Base-by-base conservation (phyloP, 768 basidiomycete species). In the Boletus edulis region DNA sequence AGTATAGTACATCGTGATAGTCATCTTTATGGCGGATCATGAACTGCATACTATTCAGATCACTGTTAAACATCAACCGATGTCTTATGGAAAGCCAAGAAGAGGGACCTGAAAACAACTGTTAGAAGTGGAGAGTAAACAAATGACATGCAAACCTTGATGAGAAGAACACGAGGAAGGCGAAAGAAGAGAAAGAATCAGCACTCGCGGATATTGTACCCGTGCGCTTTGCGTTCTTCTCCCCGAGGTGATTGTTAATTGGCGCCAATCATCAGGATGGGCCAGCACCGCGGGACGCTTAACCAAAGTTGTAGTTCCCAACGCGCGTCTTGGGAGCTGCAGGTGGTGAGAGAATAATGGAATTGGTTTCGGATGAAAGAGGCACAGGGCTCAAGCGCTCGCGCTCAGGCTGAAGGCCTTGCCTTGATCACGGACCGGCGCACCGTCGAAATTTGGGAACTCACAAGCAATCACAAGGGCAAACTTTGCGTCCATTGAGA, bases 231-330 rank as follows among this genome's bases (percentile, higher is more conserved):
- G 38, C 8, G 6, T 39, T 27, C 35, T 52, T 43, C 35, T 43
- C 35, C 34, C 54, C 54, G 42, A 55, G 54, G 54, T 54, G 50
- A 44, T 54, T 22, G 14, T 14, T 35, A 12, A 39, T 10, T 39
- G 38, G 38, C 34, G 14, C n/a, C 22, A 39, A 42, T 48, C 34
- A 15, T 17, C 14, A n/a, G 35, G 15, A n/a, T 49, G 9, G 22
- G 22, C 15, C 10, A 38, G 8, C 22, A 9, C 46, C 37, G 37
- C 46, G 38, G 46, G 31, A 40, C 32, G 27, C 27, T 29, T 29
- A 29, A 29, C 18, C 27, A 11, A 13, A 31, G 27, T 35, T 29
- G 20, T 27, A 7, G 34, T 37, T 37, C 40, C 53, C 32, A 11
- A 40, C 5, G 38, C 10, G 38, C 6, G 29, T 49, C 29, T 11